These are phyloP conservation scores for Lachnellula cervina DNA, from an alignment of 2,329 filamentous ascomycete genomes.

Conservation along the genomic window DNA sequence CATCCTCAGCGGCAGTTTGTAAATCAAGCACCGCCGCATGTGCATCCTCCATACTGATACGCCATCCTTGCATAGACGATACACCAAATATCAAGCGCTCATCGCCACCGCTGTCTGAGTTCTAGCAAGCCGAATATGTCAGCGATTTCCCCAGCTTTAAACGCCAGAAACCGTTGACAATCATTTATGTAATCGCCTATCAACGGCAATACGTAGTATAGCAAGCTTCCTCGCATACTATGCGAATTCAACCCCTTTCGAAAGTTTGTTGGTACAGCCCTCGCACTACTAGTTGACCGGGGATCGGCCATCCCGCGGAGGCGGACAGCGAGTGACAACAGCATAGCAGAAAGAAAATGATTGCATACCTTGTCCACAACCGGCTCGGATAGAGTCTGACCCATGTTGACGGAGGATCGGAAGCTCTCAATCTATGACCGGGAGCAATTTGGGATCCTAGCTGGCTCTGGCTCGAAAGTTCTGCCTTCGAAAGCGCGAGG, in stretches of 20 bases:
- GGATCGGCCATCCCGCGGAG: neutral
- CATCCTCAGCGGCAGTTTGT: conserved; percentile 51
- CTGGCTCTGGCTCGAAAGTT: neutral
- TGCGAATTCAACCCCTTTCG: neutral
- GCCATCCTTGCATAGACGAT: conserved; percentile 99
- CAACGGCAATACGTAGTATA: neutral
- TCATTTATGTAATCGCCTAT: neutral
- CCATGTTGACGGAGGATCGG: conserved; percentile 55
- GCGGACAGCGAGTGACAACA: neutral
- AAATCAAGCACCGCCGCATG: conserved; percentile 89
- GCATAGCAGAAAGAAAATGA: conserved; percentile 3
- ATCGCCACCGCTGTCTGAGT: conserved; percentile 87
- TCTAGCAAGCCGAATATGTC: conserved; percentile 45
- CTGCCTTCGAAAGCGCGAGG: conserved; percentile 17
- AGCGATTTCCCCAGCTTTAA: conserved; percentile 16
- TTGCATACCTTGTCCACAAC: conserved; percentile 92
- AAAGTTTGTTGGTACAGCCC: neutral
- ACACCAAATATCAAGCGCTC: conserved; percentile 88
- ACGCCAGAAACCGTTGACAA: neutral
- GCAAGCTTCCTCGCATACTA: neutral
- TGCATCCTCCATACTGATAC: conserved; percentile 99
- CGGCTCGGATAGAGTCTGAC: conserved; percentile 98
- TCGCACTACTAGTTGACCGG: neutral
- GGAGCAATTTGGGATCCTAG: conserved; percentile 9
- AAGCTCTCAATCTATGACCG: conserved; percentile 26